phyloP scores from a whole-genome alignment of 2,329 filamentous ascomycete species.

The Eutypella sp. region DNA sequence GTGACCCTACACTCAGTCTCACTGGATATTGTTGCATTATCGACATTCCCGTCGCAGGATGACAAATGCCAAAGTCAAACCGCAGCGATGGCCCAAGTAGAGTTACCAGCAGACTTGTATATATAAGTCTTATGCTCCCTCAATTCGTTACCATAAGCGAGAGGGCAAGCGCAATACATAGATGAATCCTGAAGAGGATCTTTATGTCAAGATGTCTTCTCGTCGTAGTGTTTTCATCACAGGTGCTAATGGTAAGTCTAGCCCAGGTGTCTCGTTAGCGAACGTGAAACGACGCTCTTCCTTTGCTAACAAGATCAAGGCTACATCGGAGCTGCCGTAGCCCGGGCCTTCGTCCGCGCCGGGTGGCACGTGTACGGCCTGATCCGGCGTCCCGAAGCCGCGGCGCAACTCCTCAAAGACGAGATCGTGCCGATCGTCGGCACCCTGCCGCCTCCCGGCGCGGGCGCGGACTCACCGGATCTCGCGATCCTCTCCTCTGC shows the following conservation, averaged over 20 bases:
- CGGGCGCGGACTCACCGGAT: constrained; percentile 15
- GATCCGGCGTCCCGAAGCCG: constrained; percentile 29
- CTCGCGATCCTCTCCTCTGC: constrained; percentile 16
- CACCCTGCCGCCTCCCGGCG: constrained; percentile 18
- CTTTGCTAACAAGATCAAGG: constrained; percentile 10
- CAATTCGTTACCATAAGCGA: too few species aligned
- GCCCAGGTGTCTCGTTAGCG: too few species aligned
- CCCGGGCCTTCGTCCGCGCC: constrained; percentile 38
- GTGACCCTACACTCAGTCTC: too few species aligned
- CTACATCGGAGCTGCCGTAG: constrained; percentile 42
- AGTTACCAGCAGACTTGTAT: too few species aligned
- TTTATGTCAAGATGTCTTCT: neutral
- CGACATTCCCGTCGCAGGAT: too few species aligned
- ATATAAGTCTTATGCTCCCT: too few species aligned
- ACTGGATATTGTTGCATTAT: too few species aligned
- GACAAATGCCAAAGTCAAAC: too few species aligned
- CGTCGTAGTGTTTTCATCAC: constrained; percentile 35
- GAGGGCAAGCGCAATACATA: too few species aligned
- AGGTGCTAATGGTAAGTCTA: constrained; percentile 34
- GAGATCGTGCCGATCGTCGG: constrained; percentile 39
- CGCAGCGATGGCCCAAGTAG: too few species aligned
- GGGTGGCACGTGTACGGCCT: constrained; percentile 43
- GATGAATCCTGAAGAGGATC: too few species aligned
- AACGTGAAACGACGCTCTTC: neutral
- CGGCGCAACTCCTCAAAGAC: constrained; percentile 23